Evolutionary conservation across 495 filamentous ascomycete species (phyloP).

Genomic region (Talaromyces nanjingensis): DNA sequence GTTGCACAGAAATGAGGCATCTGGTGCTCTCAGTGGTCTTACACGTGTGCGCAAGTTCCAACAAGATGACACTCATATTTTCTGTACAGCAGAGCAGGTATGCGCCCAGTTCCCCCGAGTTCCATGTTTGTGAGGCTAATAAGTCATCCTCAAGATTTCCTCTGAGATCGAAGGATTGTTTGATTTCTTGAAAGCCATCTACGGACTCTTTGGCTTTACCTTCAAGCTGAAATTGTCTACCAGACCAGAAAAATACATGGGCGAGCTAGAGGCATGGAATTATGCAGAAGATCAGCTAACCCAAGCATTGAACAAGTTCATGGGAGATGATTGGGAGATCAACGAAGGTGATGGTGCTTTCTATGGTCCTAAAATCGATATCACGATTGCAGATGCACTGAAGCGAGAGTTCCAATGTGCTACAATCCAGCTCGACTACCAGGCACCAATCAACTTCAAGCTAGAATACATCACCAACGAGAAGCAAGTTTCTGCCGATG

Average conservation of each 20-base stretch:
- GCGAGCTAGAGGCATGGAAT: constrained; percentile 81
- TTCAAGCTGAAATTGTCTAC: constrained; percentile 96
- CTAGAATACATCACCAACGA: constrained; percentile 76
- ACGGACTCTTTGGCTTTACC: constrained; percentile 86
- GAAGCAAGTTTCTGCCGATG: constrained; percentile 33
- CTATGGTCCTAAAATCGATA: constrained; percentile 94
- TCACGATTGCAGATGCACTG: constrained; percentile 78
- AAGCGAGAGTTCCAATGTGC: constrained; percentile 81
- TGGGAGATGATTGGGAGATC: constrained; percentile 72
- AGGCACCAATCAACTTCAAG: constrained; percentile 77
- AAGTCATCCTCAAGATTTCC: constrained; percentile 49
- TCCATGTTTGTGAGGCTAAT: constrained; percentile 5
- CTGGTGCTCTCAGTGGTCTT: constrained; percentile 81
- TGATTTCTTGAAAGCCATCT: constrained; percentile 76
- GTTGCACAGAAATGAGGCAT: constrained; percentile 90
- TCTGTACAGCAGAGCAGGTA: constrained; percentile 72
- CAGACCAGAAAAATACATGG: constrained; percentile 85
- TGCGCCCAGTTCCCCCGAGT: not conserved
- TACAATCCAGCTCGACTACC: constrained; percentile 96
- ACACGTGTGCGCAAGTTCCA: constrained; percentile 89
- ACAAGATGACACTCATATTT: constrained; percentile 94
- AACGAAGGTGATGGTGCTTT: constrained; percentile 95
- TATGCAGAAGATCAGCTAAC: constrained; percentile 73
- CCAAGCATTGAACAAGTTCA: constrained; percentile 71
- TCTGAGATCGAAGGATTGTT: constrained; percentile 82